phyloP scores from a whole-genome alignment of 164 flowering plant species.

The Magnolia kwangsiensis region DNA sequence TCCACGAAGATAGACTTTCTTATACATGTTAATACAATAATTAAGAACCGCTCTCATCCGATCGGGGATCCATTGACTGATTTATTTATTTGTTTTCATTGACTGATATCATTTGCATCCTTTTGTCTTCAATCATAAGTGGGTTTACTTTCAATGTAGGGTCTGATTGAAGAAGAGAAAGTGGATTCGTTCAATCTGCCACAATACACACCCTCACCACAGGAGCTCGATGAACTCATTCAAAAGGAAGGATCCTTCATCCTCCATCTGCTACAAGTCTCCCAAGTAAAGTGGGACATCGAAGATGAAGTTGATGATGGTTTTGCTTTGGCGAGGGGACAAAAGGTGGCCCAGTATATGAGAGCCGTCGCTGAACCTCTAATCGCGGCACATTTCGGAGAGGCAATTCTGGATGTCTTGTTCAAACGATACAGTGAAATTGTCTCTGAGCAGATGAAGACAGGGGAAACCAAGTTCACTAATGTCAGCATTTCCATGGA shows the following conservation, averaged over 20 bases:
- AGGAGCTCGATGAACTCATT: constrained; percentile 36
- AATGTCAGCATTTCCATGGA: neutral
- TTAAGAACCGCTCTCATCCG: neutral
- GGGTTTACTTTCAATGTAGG: constrained; percentile 24
- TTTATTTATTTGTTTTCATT: no score
- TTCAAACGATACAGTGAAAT: constrained; percentile 47
- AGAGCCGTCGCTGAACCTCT: constrained; percentile 59
- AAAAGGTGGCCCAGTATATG: constrained; percentile 31
- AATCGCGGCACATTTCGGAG: constrained; percentile 65
- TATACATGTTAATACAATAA: neutral
- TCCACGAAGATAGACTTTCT: no score
- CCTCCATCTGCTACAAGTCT: constrained; percentile 27
- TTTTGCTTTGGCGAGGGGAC: neutral
- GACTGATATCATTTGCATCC: no score
- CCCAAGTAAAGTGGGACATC: constrained; percentile 29
- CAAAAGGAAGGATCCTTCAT: constrained; percentile 47
- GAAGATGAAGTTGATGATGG: neutral
- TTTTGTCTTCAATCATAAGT: neutral
- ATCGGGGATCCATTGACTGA: no score
- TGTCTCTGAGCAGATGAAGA: constrained; percentile 56
- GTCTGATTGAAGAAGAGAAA: constrained; percentile 40
- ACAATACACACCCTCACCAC: constrained; percentile 39
- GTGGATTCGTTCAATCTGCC: constrained; percentile 55
- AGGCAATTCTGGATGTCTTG: constrained; percentile 46
- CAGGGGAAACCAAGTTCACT: constrained; percentile 38